Conservation (phyloP, 345 rosid genomes). For the Gossypioides kirkii region DNA sequence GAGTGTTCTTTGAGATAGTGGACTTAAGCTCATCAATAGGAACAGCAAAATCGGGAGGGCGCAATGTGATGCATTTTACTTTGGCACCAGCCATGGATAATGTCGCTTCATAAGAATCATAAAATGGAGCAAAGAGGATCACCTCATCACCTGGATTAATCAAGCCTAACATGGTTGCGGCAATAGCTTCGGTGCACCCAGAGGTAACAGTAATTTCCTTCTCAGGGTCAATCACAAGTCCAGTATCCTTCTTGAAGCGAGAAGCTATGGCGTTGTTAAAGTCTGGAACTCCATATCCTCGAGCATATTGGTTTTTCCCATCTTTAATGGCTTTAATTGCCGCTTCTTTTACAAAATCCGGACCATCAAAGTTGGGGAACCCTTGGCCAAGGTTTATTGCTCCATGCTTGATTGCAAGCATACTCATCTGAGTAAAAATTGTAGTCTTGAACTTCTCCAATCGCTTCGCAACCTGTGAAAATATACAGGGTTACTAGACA, state of each 20-base stretch:
- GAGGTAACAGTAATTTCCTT: constrained; percentile 87
- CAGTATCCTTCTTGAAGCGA: constrained; percentile 68
- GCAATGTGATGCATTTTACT: constrained; percentile 59
- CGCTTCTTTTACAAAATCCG: constrained; percentile 88
- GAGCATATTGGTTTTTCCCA: constrained; percentile 95
- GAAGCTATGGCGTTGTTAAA: constrained; percentile 63
- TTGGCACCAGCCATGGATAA: constrained; percentile 97
- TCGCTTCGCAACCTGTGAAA: constrained; percentile 64
- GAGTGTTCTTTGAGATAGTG: constrained; percentile 55
- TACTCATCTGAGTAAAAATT: constrained; percentile 91
- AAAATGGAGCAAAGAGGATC: constrained; percentile 83
- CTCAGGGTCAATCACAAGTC: constrained; percentile 76
- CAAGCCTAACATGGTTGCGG: constrained; percentile 76
- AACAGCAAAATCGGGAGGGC: constrained; percentile 70
- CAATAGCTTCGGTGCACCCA: constrained; percentile 96
- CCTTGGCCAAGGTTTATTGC: constrained; percentile 96
- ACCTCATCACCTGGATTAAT: constrained; percentile 93
- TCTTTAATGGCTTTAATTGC: constrained; percentile 88
- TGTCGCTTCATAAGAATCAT: constrained; percentile 92
- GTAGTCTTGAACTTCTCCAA: constrained; percentile 96
- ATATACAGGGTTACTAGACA: background rate
- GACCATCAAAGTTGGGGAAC: constrained; percentile 96
- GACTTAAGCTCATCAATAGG: constrained; percentile 81
- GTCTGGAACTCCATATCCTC: constrained; percentile 73
- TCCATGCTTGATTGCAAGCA: constrained; percentile 72